Evolutionary conservation across 2,329 filamentous ascomycete genomes (phyloP).

Genomic region (Periglandula ipomoeae): DNA sequence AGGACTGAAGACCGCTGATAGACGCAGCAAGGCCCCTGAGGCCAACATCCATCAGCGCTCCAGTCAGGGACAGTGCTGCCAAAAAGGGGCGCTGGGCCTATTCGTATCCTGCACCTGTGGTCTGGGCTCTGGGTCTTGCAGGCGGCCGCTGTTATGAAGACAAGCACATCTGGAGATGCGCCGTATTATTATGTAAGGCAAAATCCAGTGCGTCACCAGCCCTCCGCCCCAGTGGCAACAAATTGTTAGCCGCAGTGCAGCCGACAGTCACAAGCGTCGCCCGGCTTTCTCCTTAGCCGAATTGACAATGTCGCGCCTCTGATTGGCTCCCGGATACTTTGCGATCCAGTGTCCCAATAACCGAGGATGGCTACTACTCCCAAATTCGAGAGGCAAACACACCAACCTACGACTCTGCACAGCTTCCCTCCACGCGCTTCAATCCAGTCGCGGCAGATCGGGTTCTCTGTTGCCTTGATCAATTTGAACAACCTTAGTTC

Average conservation of each 20-base stretch:
- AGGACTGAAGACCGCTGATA: too few relatives aligned
- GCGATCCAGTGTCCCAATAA: constrained; percentile 8
- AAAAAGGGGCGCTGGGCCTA: too few relatives aligned
- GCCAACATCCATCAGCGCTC: too few relatives aligned
- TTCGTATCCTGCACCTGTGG: too few relatives aligned
- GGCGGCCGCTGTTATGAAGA: too few relatives aligned
- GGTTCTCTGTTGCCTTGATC: neutral
- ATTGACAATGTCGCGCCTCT: constrained; percentile 18
- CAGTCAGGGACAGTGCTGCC: too few relatives aligned
- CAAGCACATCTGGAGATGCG: neutral
- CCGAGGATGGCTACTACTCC: constrained; percentile 11
- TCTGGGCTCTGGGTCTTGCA: too few relatives aligned
- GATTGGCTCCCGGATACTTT: constrained; percentile 10
- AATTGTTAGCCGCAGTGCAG: constrained; percentile 5
- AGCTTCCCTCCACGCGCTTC: constrained; percentile 3
- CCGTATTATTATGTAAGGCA: neutral
- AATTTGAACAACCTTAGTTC: neutral
- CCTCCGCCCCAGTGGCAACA: neutral
- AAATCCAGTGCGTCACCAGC: neutral
- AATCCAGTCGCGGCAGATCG: neutral
- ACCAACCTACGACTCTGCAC: neutral
- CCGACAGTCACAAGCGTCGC: constrained; percentile 5
- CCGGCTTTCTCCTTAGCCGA: constrained; percentile 22
- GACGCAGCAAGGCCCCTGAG: too few relatives aligned
- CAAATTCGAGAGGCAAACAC: constrained; percentile 6